These are phyloP conservation scores for Zalaria sp. DNA, from an alignment of 2,329 filamentous ascomycete genomes.

Conservation along the genomic window DNA sequence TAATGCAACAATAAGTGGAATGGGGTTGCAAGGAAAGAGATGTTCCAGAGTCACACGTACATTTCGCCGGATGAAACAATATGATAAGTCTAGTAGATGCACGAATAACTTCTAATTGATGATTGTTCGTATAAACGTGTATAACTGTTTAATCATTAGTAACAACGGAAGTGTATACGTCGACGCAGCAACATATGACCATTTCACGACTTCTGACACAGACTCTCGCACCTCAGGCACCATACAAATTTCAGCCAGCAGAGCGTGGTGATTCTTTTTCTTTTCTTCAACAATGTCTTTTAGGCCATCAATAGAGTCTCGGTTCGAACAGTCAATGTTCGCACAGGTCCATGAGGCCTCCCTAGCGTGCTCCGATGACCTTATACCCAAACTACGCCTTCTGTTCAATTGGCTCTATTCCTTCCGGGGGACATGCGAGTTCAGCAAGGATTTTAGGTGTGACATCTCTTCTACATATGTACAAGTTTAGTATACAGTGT, in stretches of 20 bases:
- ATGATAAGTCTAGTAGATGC: too few relatives aligned
- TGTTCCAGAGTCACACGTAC: too few relatives aligned
- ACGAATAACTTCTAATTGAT: too few relatives aligned
- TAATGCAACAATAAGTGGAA: too few relatives aligned
- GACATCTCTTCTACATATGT: conserved; percentile 18
- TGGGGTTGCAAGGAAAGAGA: too few relatives aligned
- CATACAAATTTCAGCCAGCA: background rate
- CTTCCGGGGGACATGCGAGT: conserved; percentile 29
- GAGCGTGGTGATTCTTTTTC: conserved; percentile 26
- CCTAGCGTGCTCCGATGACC: conserved; percentile 93
- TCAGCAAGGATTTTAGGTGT: conserved; percentile 28
- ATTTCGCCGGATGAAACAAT: too few relatives aligned
- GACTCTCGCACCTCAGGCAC: background rate
- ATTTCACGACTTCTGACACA: background rate
- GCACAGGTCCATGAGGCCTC: conserved; percentile 75
- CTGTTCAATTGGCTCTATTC: conserved; percentile 41
- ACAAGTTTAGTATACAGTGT: background rate
- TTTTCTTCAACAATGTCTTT: conserved; percentile 55
- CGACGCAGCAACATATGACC: background rate
- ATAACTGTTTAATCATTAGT: too few relatives aligned
- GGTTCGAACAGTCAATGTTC: conserved; percentile 85
- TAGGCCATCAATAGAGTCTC: conserved; percentile 99
- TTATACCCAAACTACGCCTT: conserved; percentile 59
- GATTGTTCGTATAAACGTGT: too few relatives aligned
- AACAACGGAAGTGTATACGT: too few relatives aligned